Evolutionary conservation across 306 rosid genomes (phyloP), one percentile per base, ranked within the genome.

Genomic region (Lupinus albus): DNA sequence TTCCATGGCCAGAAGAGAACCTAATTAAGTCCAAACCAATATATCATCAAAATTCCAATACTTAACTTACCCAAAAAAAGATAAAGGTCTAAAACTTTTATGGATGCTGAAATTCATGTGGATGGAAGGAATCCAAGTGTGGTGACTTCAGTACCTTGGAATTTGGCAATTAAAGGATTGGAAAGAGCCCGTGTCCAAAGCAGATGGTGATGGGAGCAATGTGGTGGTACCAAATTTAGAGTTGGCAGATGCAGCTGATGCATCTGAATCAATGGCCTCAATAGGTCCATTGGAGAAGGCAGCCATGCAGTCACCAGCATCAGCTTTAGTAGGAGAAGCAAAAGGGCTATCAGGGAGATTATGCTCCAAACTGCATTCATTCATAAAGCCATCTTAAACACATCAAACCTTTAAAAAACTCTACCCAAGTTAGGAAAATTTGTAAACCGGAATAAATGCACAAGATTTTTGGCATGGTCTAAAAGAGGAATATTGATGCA

Each of bases 331-430:
- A 5, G 99, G 97, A 30, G 99, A 93, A 14, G 99, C 99, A 73
- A 93, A 93, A 28, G 95, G 99, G 75, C 94, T 90, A 71, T 93
- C 97, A 0, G 99, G 99, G 53, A 93, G 99, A 65, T 93, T 93
- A 61, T 90, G 96, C 82, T 90, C 99, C 87, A 90, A 90, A 68
- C 99, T 93, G 89, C 84, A 82, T 59, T 81, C 51, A 78, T 78
- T 70, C 72, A 42, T 8, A 64, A 61, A 44, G 61, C 30, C 30
- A 54, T 60, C n/a, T 74, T 45, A 78, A 20, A 60, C 16, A 20
- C 17, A 53, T 45, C 5, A 66, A 28, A 42, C 18, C 59, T 45
- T 60, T 71, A 18, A 59, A 46, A 58, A 33, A 53, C 61, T 25
- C 30, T 54, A 13, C 74, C 66, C 61, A 56, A 62, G 63, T 49